Evolutionary conservation across 805 yeast genomes (phyloP), one percentile per base, ranked within the genome.

Genomic region (Millerozyma miso): DNA sequence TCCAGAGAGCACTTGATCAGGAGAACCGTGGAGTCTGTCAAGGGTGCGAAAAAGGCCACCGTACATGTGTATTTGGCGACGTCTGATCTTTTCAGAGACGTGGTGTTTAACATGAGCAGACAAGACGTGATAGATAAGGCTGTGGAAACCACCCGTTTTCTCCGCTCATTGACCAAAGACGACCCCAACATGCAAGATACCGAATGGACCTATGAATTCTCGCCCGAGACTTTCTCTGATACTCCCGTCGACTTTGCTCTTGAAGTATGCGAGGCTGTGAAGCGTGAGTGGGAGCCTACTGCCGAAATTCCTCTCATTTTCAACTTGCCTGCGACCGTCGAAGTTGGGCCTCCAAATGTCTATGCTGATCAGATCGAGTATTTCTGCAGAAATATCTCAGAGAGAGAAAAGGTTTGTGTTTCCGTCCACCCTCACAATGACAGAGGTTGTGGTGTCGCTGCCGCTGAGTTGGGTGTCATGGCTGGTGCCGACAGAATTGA

Each of bases 401-500:
- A 85, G 49, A 78, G 95, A 50, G 86, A 83, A 43, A 81, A 74
- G 50, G 77, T 86, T 18, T 80, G 87, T 53, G 77, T 85, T 40
- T 85, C 93, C 12, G 74, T 86, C 43, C 95, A 85, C 61, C 86
- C 88, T 26, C 95, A 85, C 64, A 85, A 85, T 53, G 93, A 85
- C 65, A 76, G 95, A 56, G 95, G 95, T 17, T 85, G 91, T 60
- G 90, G 86, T 12, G 90, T 85, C n/a, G 93, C 91, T 8, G 93
- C 93, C 31, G 83, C 89, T 3, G 95, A 85, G 63, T 74, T 85
- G 43, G 95, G 86, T 37, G 82, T 80, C 56, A 56, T 85, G 63
- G 95, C 88, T 2, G 95, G 95, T 41, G 95, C 88, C n/a, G 88
- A 85, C 60, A 77, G 95, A 62, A 85, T 85, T 19, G 95, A 85